Base-by-base conservation (phyloP, 2,329 filamentous ascomycete species). In the Sclerotinia borealis region DNA sequence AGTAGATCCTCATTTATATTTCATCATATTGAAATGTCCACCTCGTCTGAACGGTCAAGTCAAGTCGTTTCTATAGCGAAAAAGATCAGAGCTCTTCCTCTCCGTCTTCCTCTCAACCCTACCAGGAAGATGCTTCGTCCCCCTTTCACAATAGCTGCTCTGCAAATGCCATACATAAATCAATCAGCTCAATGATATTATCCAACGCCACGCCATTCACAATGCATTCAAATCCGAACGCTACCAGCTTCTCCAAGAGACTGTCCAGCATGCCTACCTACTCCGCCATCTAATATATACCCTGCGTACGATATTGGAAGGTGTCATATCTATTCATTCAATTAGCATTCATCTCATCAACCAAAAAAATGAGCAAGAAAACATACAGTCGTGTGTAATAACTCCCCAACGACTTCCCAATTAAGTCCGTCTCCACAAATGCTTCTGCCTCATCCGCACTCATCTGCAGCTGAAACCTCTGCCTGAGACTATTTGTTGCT, bases 261-360 rank as follows among this genome's bases (percentile, higher is more conserved):
- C 11, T 25, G 19, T 34, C 13, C 4, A 45, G 54, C 54, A 58
- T 58, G 39, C 39, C n/a, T 45, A 13, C n/a, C 13, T 15, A 45
- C 13, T 56, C 52, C 52, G n/a, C 50, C 61, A 25, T 22, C 52
- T 63, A 93, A 77, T 93, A 93, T 77, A 93, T 93, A 69, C 90
- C 91, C 77, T 93, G 90, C 41, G 91, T 93, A 72, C 91, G 85
- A 78, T 93, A 93, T 79, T 93, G 90, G 79, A 92, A 93, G 66
- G 89, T 91, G 77, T 92, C 89, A 73, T 92, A 92, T 77, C 89
- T 91, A 66, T 60, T 36, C 29, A 41, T 45, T 68, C 47, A 69
- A 67, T 52, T 56, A 47, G 31, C 27, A 17, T 39, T 47, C 17
- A n/a, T 27, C 34, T 25, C 39, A 17, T 7, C 34, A n/a, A 59